Evolutionary conservation across 225 moss, liverwort and hornwort genomes (phyloP).

Genomic region (Sphagnum tenellum): DNA sequence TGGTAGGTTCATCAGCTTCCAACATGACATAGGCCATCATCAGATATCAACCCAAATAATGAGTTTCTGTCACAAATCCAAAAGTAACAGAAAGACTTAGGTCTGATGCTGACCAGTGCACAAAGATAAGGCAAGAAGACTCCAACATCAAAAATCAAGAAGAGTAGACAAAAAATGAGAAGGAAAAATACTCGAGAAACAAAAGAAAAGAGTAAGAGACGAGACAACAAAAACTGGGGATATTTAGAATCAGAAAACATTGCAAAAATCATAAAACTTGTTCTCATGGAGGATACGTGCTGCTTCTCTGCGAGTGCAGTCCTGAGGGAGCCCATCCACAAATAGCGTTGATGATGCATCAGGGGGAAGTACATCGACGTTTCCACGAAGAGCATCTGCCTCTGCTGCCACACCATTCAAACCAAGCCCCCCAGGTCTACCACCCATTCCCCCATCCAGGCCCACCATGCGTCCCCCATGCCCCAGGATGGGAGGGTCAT

Average conservation of each 20-base stretch:
- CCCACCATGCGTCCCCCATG: constrained; percentile 75
- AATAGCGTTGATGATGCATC: constrained; percentile 95
- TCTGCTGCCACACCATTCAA: constrained; percentile 89
- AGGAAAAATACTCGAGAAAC: too few relatives aligned
- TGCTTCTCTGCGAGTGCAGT: constrained; percentile 98
- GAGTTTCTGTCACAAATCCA: too few relatives aligned
- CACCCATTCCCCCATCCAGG: constrained; percentile 80
- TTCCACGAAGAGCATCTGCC: constrained; percentile 69
- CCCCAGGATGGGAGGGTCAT: constrained; percentile 80
- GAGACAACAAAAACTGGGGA: background rate
- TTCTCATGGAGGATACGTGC: constrained; percentile 61
- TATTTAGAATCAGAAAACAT: background rate
- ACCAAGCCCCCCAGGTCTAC: constrained; percentile 75
- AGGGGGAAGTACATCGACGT: constrained; percentile 89
- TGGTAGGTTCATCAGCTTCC: too few relatives aligned
- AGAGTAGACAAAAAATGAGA: too few relatives aligned
- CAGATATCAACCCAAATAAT: too few relatives aligned
- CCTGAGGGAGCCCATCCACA: constrained; percentile 94
- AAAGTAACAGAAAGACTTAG: too few relatives aligned
- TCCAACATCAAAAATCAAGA: too few relatives aligned
- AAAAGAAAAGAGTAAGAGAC: too few relatives aligned
- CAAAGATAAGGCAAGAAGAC: too few relatives aligned
- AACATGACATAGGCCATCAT: too few relatives aligned
- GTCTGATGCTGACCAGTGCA: too few relatives aligned
- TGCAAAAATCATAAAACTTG: background rate